Evolutionary conservation across 805 yeast species (phyloP), one percentile per base, ranked within the genome.

Genomic region (Candida mattraensis): DNA sequence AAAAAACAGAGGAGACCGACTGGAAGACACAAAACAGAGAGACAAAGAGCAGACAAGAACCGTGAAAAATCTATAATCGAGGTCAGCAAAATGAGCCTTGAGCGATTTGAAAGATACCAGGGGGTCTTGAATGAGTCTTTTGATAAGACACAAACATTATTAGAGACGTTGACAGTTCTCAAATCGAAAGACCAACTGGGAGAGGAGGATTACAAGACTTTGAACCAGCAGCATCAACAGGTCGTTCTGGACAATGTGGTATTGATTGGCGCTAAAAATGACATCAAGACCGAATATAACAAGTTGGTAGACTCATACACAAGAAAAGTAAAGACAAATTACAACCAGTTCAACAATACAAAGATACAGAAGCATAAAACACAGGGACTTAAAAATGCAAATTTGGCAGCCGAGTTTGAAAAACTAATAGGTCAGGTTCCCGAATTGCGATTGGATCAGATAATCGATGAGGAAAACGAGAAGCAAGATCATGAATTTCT

Each of bases 361-460:
- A 51, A 50, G 31, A 28, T 48, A 10, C 40, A 34, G 13, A 41
- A 35, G 22, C 40, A 40, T 23, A 48, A 51, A 35, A 39, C 45
- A 3, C 52, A 50, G 34, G 36, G 40, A 24, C 33, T 46, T 24
- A 39, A 44, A 28, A 54, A 55, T 28, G 35, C 37, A 14, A 22
- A 26, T 4, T 23, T 40, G 21, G 40, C 39, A 25, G 37, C 42
- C 18, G 39, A 48, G 34, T 42, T 53, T 4, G 25, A 39, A 12
- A 35, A 30, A 21, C 33, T 44, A n/a, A 24, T 54, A 6, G 22
- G 37, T 8, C 42, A 44, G 12, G 33, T 57, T 9, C 60, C 59
- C 0, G 50, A 45, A 11, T 27, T 56, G 16, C 40, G 46, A 18
- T 21, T 50, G 20, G 40, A 28, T 14, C 39, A 30, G 26, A 30